phyloP scores from a whole-genome alignment of 306 rosid species.

The Casuarina cunninghamiana region DNA sequence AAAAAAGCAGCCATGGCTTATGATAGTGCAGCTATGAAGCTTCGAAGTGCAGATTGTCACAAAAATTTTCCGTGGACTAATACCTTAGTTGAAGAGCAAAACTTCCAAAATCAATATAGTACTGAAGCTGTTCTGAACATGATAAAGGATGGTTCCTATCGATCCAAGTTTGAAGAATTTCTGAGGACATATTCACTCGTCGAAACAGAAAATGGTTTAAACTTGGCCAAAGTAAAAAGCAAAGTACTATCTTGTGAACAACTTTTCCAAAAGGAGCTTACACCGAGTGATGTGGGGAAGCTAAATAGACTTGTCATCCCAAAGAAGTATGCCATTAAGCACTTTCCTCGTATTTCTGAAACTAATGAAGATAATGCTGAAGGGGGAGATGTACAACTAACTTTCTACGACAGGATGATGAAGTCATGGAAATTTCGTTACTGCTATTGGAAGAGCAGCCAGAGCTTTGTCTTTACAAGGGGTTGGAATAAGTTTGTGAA shows the following conservation, averaged over 20 bases:
- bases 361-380: conserved; percentile 8
- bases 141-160: conserved; percentile 41
- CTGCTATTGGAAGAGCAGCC: conserved; percentile 79
- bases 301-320: conserved; percentile 48
- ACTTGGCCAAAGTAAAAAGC: conserved; percentile 11
- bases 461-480: conserved; percentile 63
- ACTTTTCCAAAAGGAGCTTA: conserved; percentile 48
- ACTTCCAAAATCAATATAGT: conserved; percentile 27
- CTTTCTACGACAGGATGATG: conserved; percentile 51
- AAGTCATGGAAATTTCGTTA: conserved; percentile 62
- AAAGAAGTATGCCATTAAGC: conserved; percentile 22
- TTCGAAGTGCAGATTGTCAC: conserved; percentile 26
- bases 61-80: conserved; percentile 38
- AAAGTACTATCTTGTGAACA: conserved; percentile 2
- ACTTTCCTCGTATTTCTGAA: conserved; percentile 25
- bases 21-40: conserved; percentile 43
- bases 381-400: conserved; percentile 29
- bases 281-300: conserved; percentile 46
- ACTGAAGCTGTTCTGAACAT: conserved; percentile 36
- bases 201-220: background rate
- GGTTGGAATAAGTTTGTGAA: conserved; percentile 75
- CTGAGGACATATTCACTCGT: background rate
- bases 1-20: conserved; percentile 42
- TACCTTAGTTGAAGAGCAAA: conserved; percentile 20
- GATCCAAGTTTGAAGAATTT: conserved; percentile 26